Evolutionary conservation across 2,329 filamentous ascomycete genomes (phyloP).

Genomic region (Pyrenophora graminea): DNA sequence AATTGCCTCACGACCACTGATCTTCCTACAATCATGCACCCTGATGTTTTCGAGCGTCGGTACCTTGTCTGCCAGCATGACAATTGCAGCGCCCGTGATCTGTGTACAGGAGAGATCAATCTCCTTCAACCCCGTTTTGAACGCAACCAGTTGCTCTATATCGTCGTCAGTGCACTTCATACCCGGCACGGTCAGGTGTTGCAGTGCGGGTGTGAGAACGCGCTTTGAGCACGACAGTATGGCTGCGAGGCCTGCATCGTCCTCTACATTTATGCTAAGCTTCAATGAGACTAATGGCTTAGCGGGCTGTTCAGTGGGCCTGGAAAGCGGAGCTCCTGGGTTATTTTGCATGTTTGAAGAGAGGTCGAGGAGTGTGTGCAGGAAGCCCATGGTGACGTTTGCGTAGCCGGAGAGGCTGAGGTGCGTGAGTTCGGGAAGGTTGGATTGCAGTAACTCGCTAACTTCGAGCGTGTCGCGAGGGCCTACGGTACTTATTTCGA

Average conservation of each 20-base stretch:
- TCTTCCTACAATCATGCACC: constrained; percentile 41
- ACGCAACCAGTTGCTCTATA: constrained; percentile 31
- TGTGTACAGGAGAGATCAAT: constrained; percentile 45
- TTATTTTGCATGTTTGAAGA: neutral
- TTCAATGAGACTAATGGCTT: no score
- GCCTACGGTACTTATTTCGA: constrained; percentile 12
- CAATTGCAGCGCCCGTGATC: constrained; percentile 50
- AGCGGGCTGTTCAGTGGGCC: no score
- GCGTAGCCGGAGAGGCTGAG: constrained; percentile 21
- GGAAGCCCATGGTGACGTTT: constrained; percentile 1
- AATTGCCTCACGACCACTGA: constrained; percentile 47
- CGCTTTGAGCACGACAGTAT: neutral
- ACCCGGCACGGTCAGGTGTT: constrained; percentile 20
- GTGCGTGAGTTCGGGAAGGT: constrained; percentile 20
- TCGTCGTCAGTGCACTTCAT: constrained; percentile 37
- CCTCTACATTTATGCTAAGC: no score
- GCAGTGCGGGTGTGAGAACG: constrained; percentile 27
- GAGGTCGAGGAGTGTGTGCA: constrained; percentile 22
- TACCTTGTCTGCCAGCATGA: constrained; percentile 40
- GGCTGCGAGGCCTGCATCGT: no score
- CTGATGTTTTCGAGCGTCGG: constrained; percentile 35
- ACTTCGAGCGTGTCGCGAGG: neutral
- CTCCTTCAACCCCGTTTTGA: constrained; percentile 21
- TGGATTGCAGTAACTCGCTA: neutral
- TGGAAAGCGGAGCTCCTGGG: no score